A percentile compares a stretch with the other conserved stretches of the same genome.
phyloP scores from a whole-genome alignment of 352 stramenopile species.

The Aphanomyces euteiches region DNA sequence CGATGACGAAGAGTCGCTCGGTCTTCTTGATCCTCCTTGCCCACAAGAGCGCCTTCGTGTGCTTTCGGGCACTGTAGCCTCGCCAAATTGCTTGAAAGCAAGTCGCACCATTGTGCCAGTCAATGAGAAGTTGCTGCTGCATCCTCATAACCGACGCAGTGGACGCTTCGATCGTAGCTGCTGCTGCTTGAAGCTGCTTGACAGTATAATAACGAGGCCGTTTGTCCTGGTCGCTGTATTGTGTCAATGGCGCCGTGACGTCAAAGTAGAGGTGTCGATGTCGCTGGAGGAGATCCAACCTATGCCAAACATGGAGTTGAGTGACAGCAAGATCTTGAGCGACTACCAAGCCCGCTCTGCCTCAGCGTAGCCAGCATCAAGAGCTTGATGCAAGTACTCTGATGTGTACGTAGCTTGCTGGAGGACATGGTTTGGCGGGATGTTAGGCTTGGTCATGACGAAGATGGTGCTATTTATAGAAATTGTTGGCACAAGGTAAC shows the following conservation, averaged over 20 bases:
- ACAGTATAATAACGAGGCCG: conserved; percentile 16
- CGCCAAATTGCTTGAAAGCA: conserved; percentile 22
- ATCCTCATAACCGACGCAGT: conserved; percentile 12
- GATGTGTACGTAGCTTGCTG: conserved; percentile 10
- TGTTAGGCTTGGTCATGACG: background rate
- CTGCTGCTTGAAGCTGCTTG: conserved; percentile 9
- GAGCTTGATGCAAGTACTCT: background rate
- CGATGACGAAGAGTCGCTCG: background rate
- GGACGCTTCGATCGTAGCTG: background rate
- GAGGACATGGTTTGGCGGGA: conserved; percentile 22
- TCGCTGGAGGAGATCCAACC: conserved; percentile 10
- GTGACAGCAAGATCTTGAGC: background rate
- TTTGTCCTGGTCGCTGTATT: conserved; percentile 27
- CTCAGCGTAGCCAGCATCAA: background rate
- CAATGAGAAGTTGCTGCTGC: conserved; percentile 15
- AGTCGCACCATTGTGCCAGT: conserved; percentile 19
- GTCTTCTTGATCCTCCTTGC: conserved; percentile 3
- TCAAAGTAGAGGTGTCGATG: conserved; percentile 28
- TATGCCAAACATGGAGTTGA: background rate
- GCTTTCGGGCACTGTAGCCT: conserved; percentile 4
- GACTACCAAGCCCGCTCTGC: conserved; percentile 22
- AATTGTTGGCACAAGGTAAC: background rate
- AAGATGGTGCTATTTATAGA: conserved; percentile 5
- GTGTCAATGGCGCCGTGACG: conserved; percentile 18
- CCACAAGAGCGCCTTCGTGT: background rate